A percentile compares a stretch with the other conserved stretches of the same genome.
Conservation (phyloP, 129 eudicot genomes). For the Flaveria bidentis region DNA sequence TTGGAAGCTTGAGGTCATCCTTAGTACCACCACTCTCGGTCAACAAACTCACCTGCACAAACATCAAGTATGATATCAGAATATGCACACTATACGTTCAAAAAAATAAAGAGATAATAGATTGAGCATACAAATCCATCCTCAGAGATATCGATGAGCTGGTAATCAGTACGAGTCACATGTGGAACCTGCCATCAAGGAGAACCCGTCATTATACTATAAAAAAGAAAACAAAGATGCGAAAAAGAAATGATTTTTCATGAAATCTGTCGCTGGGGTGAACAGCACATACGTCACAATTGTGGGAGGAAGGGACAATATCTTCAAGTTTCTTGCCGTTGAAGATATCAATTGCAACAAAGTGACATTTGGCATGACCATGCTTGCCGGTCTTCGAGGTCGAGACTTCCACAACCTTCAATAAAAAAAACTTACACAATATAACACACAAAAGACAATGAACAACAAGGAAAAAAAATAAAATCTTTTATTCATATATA, state of each 20-base stretch:
- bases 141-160: conserved; percentile 25
- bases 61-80: neutral
- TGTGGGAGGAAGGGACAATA: conserved; percentile 55
- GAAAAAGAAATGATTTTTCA: neutral
- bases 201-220: neutral
- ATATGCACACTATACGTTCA: neutral
- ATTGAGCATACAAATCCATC: conserved; percentile 34
- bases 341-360: conserved; percentile 53
- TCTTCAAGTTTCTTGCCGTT: conserved; percentile 55
- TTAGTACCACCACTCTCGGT: conserved; percentile 29
- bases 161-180: conserved; percentile 25
- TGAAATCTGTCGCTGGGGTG: neutral
- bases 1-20: conserved; percentile 30
- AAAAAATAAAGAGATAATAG: neutral
- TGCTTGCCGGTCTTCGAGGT: conserved; percentile 57
- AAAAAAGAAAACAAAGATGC: neutral
- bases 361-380: conserved; percentile 57
- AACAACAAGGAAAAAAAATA: neutral
- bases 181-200: conserved; percentile 43
- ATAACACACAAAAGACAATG: neutral
- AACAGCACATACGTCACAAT: conserved; percentile 48
- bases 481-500: neutral
- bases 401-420: conserved; percentile 63
- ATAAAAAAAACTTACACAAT: neutral
- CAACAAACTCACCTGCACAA: conserved; percentile 39